A percentile compares a stretch with the other conserved stretches of the same genome.
phyloP scores from a whole-genome alignment of 257 asterid species.

The Datura wrightii region DNA sequence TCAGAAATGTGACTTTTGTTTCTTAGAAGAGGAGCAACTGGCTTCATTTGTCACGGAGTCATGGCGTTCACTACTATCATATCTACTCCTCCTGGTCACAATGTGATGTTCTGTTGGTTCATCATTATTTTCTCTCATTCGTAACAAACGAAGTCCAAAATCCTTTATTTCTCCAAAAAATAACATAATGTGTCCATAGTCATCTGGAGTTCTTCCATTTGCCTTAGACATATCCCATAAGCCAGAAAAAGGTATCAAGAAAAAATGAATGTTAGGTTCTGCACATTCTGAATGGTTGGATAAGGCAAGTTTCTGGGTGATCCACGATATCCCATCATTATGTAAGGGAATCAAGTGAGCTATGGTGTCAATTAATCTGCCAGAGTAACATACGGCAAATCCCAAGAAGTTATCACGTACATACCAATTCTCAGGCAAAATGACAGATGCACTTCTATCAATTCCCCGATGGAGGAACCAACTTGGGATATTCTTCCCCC shows the following conservation, averaged over 20 bases:
- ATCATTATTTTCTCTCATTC: neutral
- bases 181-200: neutral
- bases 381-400: neutral
- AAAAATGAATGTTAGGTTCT: neutral
- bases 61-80: neutral
- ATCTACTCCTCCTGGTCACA: neutral
- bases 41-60: neutral
- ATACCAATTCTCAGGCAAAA: neutral
- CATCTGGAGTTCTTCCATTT: neutral
- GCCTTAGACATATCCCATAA: neutral
- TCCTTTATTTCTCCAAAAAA: neutral
- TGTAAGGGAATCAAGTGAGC: neutral
- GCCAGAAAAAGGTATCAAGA: neutral
- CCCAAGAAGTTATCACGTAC: neutral
- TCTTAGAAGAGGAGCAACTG: neutral
- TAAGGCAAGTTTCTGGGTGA: neutral
- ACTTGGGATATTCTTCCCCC: too few relatives aligned
- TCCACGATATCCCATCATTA: neutral
- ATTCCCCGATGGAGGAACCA: too few relatives aligned
- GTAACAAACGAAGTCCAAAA: neutral
- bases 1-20: neutral
- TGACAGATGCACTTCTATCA: neutral
- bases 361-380: neutral
- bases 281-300: neutral
- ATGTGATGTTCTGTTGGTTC: neutral